Evolutionary conservation across 176 grass and related monocot genomes (phyloP), one percentile per base, ranked within the genome.

Genomic region (Eleusine coracana): DNA sequence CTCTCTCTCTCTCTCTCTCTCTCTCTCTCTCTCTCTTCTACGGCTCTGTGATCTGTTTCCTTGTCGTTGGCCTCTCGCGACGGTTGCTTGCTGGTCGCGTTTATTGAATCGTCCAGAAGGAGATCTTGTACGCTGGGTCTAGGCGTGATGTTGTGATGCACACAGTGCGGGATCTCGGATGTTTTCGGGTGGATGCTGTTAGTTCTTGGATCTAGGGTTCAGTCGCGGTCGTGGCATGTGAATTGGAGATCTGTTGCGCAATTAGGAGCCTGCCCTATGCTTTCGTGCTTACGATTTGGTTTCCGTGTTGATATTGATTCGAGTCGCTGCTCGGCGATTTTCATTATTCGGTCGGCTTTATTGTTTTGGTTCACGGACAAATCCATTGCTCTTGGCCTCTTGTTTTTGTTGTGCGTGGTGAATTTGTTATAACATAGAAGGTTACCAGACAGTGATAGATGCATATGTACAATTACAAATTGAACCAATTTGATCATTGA

Each of bases 181-280:
- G 36, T 59, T 64, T 52, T 7, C 38, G 46, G 44, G 9, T 20
- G 12, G 27, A 10, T 29, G 23, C 25, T 29, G 18, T 10, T 67
- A 27, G 48, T 37, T 56, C 40, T 56, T 52, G 80, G 67, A 83
- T 88, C 86, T 83, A 79, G 75, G 68, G 31, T 74, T 83, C 48
- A 39, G 66, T 20, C 20, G 48, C 5, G 20, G 48, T 66, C 15
- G 25, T 66, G 34, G 54, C 66, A 36, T 72, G 56, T 77, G 73
- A 40, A 41, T 70, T 71, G 54, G 65, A 64, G 73, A 87, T 87
- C 73, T 71, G 79, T 28, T 71, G 54, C 52, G 17, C 4, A 77
- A 20, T 71, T 51, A 21, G 52, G n/a, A 11, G 3, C 7, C 15
- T 38, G 70, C 5, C 68, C 39, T 73, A 39, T 5, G 67, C 9